phyloP scores from a whole-genome alignment of 306 rosid species.

The Argentina anserina region DNA sequence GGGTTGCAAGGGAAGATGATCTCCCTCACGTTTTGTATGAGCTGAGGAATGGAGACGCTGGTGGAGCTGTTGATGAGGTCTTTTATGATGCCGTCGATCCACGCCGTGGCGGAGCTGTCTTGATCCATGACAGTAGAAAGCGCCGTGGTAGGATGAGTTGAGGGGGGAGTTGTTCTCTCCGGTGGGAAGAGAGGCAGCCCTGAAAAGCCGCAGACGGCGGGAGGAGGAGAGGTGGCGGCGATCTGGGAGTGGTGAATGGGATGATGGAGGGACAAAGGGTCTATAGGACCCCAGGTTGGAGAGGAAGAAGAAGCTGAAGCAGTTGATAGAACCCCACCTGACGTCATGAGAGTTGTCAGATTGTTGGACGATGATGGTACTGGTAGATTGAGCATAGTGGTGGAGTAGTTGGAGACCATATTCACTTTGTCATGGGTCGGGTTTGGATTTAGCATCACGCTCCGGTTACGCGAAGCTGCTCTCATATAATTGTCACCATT shows the following conservation, averaged over 20 bases:
- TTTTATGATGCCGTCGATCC: conserved; percentile 85
- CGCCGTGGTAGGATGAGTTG: not conserved
- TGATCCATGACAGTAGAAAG: conserved; percentile 44
- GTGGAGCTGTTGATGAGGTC: conserved; percentile 82
- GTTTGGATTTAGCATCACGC: not conserved
- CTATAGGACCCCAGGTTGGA: conserved; percentile 23
- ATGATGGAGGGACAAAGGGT: conserved; percentile 23
- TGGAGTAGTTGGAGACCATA: conserved; percentile 73
- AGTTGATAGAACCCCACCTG: conserved; percentile 38
- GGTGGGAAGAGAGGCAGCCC: conserved; percentile 88
- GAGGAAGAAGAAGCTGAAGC: conserved; percentile 17
- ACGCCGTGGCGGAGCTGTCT: conserved; percentile 59
- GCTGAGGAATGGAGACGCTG: conserved; percentile 79
- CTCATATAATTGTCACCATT: conserved; percentile 12
- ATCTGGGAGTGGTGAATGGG: conserved; percentile 16
- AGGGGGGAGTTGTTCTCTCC: conserved; percentile 2
- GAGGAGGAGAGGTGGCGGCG: conserved; percentile 21
- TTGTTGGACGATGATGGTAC: conserved; percentile 25
- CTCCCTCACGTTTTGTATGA: conserved; percentile 82
- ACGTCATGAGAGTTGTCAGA: conserved; percentile 43
- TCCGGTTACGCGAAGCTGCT: conserved; percentile 48
- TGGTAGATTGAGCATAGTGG: conserved; percentile 49
- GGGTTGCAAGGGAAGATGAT: conserved; percentile 95
- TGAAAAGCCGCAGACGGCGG: conserved; percentile 83
- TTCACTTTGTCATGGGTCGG: conserved; percentile 3